phyloP scores from a whole-genome alignment of 805 yeast species.

The Metschnikowia drakensbergensis region DNA sequence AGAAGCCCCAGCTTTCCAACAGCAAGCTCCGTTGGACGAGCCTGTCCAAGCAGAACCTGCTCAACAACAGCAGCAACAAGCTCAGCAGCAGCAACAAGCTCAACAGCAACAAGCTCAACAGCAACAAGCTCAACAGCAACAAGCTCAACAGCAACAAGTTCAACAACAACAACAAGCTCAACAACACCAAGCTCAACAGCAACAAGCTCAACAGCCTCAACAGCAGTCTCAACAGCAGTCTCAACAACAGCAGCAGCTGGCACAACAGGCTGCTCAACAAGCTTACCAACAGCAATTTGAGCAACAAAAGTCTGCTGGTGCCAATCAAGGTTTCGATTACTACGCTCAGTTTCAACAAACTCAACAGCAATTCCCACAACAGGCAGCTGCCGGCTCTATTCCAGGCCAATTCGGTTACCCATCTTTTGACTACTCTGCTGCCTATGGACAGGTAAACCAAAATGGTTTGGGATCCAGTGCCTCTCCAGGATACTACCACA shows the following conservation, averaged over 20 bases:
- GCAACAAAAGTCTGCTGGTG: slow-evolving; percentile 12
- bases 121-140: slow-evolving; percentile 2
- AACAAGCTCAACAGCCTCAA: slow-evolving; percentile 6
- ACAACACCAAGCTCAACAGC: slow-evolving; percentile 24
- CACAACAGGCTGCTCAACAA: slow-evolving; percentile 10
- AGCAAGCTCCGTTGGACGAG: slow-evolving; percentile 5
- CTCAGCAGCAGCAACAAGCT: slow-evolving; percentile 13
- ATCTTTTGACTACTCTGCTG: slow-evolving; percentile 38
- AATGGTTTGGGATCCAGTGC: slow-evolving; percentile 16
- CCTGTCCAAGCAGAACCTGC: slow-evolving; percentile 7
- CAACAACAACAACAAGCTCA: slow-evolving; percentile 5
- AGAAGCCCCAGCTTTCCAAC: slow-evolving; percentile 5
- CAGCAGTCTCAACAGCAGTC: slow-evolving; percentile 26
- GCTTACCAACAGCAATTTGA: slow-evolving; percentile 16
- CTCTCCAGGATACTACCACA: slow-evolving; percentile 22
- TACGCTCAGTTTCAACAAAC: slow-evolving; percentile 19
- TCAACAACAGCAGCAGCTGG: slow-evolving; percentile 5
- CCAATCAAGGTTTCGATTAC: slow-evolving; percentile 20
- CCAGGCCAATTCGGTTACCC: slow-evolving; percentile 46
- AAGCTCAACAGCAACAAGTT: slow-evolving; percentile 28
- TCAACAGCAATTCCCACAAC: slow-evolving; percentile 39
- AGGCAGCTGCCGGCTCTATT: slow-evolving; percentile 33
- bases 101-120: slow-evolving; percentile 25
- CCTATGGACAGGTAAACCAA: slow-evolving; percentile 27
- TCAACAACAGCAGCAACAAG: slow-evolving; percentile 11